These are phyloP conservation scores for Daedaleopsis nitida DNA, from an alignment of 768 basidiomycete genomes.

Conservation along the genomic window DNA sequence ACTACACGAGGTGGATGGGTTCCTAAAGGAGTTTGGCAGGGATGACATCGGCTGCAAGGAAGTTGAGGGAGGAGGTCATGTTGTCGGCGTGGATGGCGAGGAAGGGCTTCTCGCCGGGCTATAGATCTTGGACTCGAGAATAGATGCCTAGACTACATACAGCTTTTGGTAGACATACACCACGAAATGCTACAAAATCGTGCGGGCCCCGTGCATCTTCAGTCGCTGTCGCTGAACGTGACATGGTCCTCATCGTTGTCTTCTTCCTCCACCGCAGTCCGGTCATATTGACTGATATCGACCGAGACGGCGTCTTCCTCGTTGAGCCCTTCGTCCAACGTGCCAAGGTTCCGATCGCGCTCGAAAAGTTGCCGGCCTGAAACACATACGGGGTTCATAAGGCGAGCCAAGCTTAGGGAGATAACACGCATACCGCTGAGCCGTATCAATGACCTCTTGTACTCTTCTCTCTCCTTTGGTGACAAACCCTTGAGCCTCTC, in stretches of 20 bases:
- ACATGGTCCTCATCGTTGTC: slow-evolving; percentile 66
- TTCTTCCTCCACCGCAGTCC: slow-evolving; percentile 57
- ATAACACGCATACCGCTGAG: slow-evolving; percentile 59
- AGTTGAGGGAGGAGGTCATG: slow-evolving; percentile 51
- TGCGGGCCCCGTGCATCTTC: slow-evolving; percentile 22
- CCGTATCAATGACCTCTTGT: slow-evolving; percentile 61
- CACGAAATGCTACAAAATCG: slow-evolving; percentile 8
- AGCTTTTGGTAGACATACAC: background rate
- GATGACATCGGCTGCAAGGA: slow-evolving; percentile 60
- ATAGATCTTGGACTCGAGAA: slow-evolving; percentile 33
- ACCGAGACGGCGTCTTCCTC: slow-evolving; percentile 90
- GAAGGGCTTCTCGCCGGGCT: slow-evolving; percentile 63
- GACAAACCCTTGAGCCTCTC: slow-evolving; percentile 71
- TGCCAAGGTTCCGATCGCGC: slow-evolving; percentile 65
- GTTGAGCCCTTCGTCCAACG: slow-evolving; percentile 74
- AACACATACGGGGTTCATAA: slow-evolving; percentile 1
- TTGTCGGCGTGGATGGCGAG: slow-evolving; percentile 56
- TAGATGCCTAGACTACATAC: slow-evolving; percentile 17
- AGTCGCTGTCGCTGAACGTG: slow-evolving; percentile 89
- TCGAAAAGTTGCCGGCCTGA: slow-evolving; percentile 93
- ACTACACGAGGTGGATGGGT: slow-evolving; percentile 58
- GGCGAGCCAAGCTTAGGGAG: background rate
- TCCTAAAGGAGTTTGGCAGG: slow-evolving; percentile 58
- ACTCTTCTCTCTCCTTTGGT: slow-evolving; percentile 85
- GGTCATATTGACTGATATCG: slow-evolving; percentile 87